phyloP scores from a whole-genome alignment of 2,329 filamentous ascomycete species.

The Zymoseptoria passerinii region DNA sequence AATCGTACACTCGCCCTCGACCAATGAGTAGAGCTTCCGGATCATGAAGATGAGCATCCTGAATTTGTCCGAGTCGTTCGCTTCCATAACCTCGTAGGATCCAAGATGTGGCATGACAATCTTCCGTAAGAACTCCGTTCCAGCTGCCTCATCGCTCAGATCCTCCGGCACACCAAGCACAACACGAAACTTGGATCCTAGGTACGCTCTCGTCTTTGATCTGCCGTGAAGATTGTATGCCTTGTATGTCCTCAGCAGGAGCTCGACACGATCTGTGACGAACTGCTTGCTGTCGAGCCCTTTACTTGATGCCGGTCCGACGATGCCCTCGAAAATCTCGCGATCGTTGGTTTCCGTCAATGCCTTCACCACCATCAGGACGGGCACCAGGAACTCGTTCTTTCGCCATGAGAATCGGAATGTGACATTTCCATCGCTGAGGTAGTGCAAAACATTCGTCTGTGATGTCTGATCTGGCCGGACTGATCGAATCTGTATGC shows the following conservation, averaged over 20 bases:
- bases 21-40: slow-evolving; percentile 85
- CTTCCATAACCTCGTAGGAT: slow-evolving; percentile 71
- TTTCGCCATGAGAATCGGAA: slow-evolving; percentile 98
- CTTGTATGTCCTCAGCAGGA: slow-evolving; percentile 89
- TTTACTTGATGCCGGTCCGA: slow-evolving; percentile 68
- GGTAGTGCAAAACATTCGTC: slow-evolving; percentile 93
- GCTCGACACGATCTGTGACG: slow-evolving; percentile 86
- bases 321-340: slow-evolving; percentile 89
- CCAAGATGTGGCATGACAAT: slow-evolving; percentile 89
- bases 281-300: slow-evolving; percentile 77
- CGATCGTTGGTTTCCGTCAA: slow-evolving; percentile 92
- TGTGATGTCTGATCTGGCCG: slow-evolving; percentile 97
- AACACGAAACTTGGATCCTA: slow-evolving; percentile 84
- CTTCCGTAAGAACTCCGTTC: slow-evolving; percentile 81
- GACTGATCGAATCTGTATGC: slow-evolving; percentile 84
- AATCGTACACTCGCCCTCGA: slow-evolving; percentile 82
- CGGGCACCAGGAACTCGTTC: slow-evolving; percentile 90
- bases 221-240: slow-evolving; percentile 75
- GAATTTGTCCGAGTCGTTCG: slow-evolving; percentile 87
- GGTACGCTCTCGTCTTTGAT: slow-evolving; percentile 71
- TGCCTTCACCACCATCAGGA: slow-evolving; percentile 94
- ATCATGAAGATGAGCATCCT: slow-evolving; percentile 92
- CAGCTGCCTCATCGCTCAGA: slow-evolving; percentile 79
- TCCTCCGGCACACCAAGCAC: slow-evolving; percentile 78
- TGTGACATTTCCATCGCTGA: slow-evolving; percentile 90